Evolutionary conservation across 305 asterid genomes (phyloP), one percentile per base, ranked within the genome.

Genomic region (Fraxinus xanthoxyloides): DNA sequence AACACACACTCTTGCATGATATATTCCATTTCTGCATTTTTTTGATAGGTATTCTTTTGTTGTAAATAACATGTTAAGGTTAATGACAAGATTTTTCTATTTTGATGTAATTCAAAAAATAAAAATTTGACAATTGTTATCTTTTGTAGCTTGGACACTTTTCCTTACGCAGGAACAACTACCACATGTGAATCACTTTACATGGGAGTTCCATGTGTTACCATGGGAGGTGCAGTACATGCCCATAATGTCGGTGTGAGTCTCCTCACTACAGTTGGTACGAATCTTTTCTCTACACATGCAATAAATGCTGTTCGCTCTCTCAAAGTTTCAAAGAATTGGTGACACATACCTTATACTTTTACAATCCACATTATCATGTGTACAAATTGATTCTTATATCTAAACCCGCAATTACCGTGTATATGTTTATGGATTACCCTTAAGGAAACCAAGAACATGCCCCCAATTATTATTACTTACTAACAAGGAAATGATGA

Each of bases 131-230:
- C 72, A 24, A 7, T 3, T 65, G 72, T 26, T 65, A 65, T 26
- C 23, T 65, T 65, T 65, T 65, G 72, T 87, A 97, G 99, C 90
- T 89, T 97, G 98, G 99, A 97, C 86, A 97, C 99, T 79, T 97
- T 93, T 87, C 99, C 99, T 28, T 97, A 97, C 82, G 98, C 98
- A 30, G 99, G 98, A 76, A 97, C 99, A 79, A 97, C 99, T 35
- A 97, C 99, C 72, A 97, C 98, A n/a, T 97, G 98, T 65, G 99
- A 97, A 91, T 97, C 99, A 32, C 90, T 97, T 5, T 97, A 88
- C 90, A 97, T 97, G 98, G 99, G 99, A 84, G 99, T 95, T 79
- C 99, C 99, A 40, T 97, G 99, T 81, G 90, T 97, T 89, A 93
- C 98, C 54, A 95, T 97, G 99, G 92, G 91, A 88, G 99, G 98